These are phyloP conservation scores for Azolla pinnata DNA, from an alignment of 75 land plant species.

Conservation along the genomic window DNA sequence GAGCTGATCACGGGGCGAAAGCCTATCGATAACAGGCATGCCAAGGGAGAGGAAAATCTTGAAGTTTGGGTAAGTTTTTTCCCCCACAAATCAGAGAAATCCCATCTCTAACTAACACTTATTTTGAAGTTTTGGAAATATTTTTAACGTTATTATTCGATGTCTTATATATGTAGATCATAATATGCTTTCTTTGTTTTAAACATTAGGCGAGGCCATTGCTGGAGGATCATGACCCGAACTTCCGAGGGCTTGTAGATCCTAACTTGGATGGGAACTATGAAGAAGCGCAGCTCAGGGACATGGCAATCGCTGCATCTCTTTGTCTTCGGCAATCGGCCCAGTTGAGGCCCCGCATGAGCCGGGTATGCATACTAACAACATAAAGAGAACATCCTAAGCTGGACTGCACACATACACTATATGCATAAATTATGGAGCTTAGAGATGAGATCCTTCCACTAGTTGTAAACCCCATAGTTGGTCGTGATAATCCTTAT, in stretches of 20 bases:
- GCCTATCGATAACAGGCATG: slow-evolving; percentile 51
- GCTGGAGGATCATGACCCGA: slow-evolving; percentile 31
- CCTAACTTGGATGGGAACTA: slow-evolving; percentile 33
- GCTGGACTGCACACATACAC: no score
- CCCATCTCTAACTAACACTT: no score
- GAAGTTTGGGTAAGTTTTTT: slow-evolving; percentile 70
- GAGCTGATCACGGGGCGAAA: slow-evolving; percentile 77
- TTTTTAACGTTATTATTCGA: no score
- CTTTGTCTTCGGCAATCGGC: slow-evolving; percentile 65
- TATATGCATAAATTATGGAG: no score
- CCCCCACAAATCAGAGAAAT: no score
- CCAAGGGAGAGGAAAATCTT: slow-evolving; percentile 78
- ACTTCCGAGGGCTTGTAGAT: slow-evolving; percentile 39
- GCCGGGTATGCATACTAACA: slow-evolving; percentile 50
- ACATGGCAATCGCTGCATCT: slow-evolving; percentile 66
- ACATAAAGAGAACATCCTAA: no score
- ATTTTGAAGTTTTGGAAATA: no score
- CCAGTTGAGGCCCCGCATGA: slow-evolving; percentile 54
- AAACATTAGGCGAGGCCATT: slow-evolving; percentile 81
- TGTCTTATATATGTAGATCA: not conserved
- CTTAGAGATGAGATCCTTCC: no score
- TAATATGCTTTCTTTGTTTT: not conserved
- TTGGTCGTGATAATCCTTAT: no score
- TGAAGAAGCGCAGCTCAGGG: slow-evolving; percentile 44
- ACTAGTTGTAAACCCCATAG: no score